Evolutionary conservation across 257 asterid species (phyloP).

Genomic region (Perilla frutescens): DNA sequence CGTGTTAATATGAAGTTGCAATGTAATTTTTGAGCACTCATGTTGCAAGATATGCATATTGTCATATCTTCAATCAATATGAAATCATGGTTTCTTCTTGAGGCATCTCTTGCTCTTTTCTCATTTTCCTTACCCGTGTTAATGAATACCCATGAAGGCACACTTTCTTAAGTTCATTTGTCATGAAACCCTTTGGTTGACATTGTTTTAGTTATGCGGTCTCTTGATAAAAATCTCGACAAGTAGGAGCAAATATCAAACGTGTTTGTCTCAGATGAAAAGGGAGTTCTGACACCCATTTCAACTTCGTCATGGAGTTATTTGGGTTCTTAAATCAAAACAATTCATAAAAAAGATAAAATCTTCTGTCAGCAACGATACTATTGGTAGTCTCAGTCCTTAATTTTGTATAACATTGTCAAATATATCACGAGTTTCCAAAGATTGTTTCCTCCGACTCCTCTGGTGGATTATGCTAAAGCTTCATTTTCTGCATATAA

Average conservation of each 20-base stretch:
- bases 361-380: no score
- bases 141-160: not conserved
- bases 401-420: no score
- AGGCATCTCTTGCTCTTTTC: not conserved
- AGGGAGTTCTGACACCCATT: not conserved
- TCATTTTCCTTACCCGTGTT: not conserved
- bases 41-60: not conserved
- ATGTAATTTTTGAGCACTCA: not conserved
- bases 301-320: not conserved
- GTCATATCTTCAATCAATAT: not conserved
- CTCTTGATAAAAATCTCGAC: not conserved
- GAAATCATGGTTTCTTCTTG: not conserved
- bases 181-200: not conserved
- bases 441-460: no score
- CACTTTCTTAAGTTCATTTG: not conserved
- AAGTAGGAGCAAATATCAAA: not conserved
- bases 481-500: not conserved
- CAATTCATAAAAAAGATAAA: no score
- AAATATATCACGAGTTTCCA: no score
- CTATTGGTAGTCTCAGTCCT: no score
- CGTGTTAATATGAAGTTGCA: not conserved
- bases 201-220: not conserved
- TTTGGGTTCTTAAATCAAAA: no score
- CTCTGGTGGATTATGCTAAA: not conserved
- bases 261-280: not conserved